Evolutionary conservation across 345 rosid genomes (phyloP), one percentile per base, ranked within the genome.

Genomic region (Camelina laxa): DNA sequence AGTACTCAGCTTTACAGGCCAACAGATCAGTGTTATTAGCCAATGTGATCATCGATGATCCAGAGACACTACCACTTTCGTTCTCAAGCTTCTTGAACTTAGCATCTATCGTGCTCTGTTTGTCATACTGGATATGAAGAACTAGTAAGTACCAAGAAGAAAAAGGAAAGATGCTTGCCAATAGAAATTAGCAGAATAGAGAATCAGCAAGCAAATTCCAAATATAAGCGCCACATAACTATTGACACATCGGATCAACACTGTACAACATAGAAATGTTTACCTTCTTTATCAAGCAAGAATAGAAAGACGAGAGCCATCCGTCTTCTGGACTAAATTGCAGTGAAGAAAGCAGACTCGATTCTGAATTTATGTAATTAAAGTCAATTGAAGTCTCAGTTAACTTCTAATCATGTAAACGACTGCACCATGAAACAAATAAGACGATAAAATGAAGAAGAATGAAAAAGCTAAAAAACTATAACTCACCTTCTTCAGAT

Each of bases 1-100:
- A 90, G 85, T 90, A 95, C 80, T 92, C 99, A 75, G 98, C 99
- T 88, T 95, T 90, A 80, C 99, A 89, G 57, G 93, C 87, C 85
- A 92, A 81, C 67, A 95, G 88, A 87, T 92, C 99, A 68, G 88
- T 83, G 75, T 90, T 88, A 67, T 84, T 86, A 81, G 84, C 88
- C 81, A 90, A 78, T 27, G 87, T 82, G 71, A 76, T 65, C 71
- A 87, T 84, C 67, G 88, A 86, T 56, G 81, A 77, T 74, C 87
- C 85, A 41, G 86, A 79, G 75, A 35, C 73, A 72, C 69, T 75
- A 65, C 79, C 85, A 47, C 86, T 83, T 80, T 92, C 97, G 57
- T 82, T 90, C 67, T 90, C 98, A 81, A 90, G 84, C 67, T 90
- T 94, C 80, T 77, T 83, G 77, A 95, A 90, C 79, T 82, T 92